Evolutionary conservation across 805 yeast species (phyloP).

Genomic region (Kazachstania taianensis): DNA sequence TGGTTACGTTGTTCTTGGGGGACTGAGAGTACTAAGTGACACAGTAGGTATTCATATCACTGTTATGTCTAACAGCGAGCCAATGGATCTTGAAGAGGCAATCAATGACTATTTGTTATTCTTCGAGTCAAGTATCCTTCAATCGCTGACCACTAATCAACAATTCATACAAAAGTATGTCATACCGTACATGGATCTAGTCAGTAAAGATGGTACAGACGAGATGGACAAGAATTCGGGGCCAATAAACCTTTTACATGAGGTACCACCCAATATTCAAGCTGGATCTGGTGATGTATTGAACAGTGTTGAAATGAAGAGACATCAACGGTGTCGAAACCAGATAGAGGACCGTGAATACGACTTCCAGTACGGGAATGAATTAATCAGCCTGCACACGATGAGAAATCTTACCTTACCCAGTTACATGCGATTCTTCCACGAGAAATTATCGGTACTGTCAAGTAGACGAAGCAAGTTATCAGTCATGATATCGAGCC

Average conservation of each 20-base stretch:
- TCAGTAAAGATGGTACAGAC: slow-evolving; percentile 6
- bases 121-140: slow-evolving; percentile 31
- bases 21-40: slow-evolving; percentile 39
- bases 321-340: slow-evolving; percentile 42
- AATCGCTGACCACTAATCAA: slow-evolving; percentile 23
- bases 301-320: slow-evolving; percentile 23
- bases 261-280: slow-evolving; percentile 29
- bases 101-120: slow-evolving; percentile 39
- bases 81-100: slow-evolving; percentile 33
- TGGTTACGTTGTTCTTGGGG: slow-evolving; percentile 55
- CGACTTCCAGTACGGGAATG: slow-evolving; percentile 29
- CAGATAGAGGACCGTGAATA: slow-evolving; percentile 38
- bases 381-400: slow-evolving; percentile 28
- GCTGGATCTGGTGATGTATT: slow-evolving; percentile 22
- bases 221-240: slow-evolving; percentile 12
- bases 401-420: slow-evolving; percentile 28
- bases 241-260: slow-evolving; percentile 30
- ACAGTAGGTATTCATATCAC: slow-evolving; percentile 51
- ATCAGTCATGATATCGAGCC: slow-evolving; percentile 34
- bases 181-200: slow-evolving; percentile 29
- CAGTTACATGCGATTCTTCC: slow-evolving; percentile 31
- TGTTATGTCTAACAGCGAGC: slow-evolving; percentile 42
- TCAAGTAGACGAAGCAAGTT: slow-evolving; percentile 33
- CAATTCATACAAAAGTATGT: slow-evolving; percentile 32
- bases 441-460: slow-evolving; percentile 27